A percentile compares a stretch with the other conserved stretches of the same genome.
These are phyloP conservation scores for Talaromyces sp. DNA, from an alignment of 2,329 filamentous ascomycete genomes.

Conservation along the genomic window DNA sequence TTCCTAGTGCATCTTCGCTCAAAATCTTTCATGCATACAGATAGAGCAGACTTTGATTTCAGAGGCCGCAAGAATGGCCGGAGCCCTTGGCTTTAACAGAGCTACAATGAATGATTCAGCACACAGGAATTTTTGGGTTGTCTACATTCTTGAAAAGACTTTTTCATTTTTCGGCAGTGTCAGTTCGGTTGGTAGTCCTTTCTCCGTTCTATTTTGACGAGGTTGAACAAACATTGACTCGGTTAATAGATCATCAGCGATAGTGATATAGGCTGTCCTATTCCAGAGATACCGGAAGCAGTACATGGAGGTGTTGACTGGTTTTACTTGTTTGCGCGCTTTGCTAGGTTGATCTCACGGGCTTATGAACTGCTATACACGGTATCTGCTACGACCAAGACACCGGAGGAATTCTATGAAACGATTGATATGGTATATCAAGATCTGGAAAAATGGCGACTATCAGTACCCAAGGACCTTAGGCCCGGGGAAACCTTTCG, in stretches of 20 bases:
- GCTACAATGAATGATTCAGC: conserved; percentile 18
- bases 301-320: conserved; percentile 34
- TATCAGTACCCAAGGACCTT: conserved; percentile 28
- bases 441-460: conserved; percentile 33
- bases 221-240: background rate
- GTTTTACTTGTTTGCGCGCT: conserved; percentile 31
- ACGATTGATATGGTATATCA: conserved; percentile 25
- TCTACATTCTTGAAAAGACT: conserved; percentile 41
- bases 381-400: conserved; percentile 29
- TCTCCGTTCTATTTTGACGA: background rate
- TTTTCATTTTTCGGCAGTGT: conserved; percentile 24
- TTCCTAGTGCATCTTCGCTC: conserved; percentile 35
- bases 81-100: conserved; percentile 31
- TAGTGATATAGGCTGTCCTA: conserved; percentile 36
- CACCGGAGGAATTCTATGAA: conserved; percentile 16
- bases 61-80: conserved; percentile 36
- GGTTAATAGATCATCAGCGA: conserved; percentile 33
- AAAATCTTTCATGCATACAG: conserved; percentile 33
- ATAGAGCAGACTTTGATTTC: conserved; percentile 31
- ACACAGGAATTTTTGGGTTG: conserved; percentile 39
- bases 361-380: conserved; percentile 37
- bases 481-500: conserved; percentile 28
- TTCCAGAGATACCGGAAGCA: conserved; percentile 34
- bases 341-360: conserved; percentile 32
- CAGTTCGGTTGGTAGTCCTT: conserved; percentile 30